Base-by-base conservation (phyloP, 371 early-diverging fungal species). In the Mucor plumbeus region DNA sequence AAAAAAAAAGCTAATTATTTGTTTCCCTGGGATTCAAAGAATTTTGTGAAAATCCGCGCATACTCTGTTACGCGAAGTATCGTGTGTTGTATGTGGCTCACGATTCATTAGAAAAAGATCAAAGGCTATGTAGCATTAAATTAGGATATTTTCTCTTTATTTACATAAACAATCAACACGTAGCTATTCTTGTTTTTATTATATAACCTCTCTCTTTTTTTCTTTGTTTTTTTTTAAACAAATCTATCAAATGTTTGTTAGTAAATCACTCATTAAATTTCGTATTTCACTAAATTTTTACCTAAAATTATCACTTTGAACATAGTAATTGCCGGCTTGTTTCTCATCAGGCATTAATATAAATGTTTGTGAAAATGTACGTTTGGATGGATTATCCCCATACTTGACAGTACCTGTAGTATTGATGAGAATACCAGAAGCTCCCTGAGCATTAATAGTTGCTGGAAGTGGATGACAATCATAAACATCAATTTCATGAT, bases 341-440 rank as follows among this genome's bases (percentile, higher is more conserved):
- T 77, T 75, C 61, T 79, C 77, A 44, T 87, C 86, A 7, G 90
- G 90, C 61, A 82, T 80, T 50, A 92, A 72, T n/a, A 90, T 82
- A 78, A 92, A 91, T 2, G 88, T 81, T 58, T 92, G 90, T 1
- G 85, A 81, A 69, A 92, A 92, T 5, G 76, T 73, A 26, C 85
- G 81, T 10, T 81, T 74, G 3, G 69, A 65, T 19, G 81, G 72
- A 54, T 85, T 85, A 38, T 88, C 84, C 43, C 80, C 85, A 61
- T 88, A 91, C 71, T 83, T 82, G 7, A 91, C 89, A 15, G 79
- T 74, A 21, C 91, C 91, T 10, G 82, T 69, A 34, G 86, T 82
- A 39, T 79, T 85, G 26, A 87, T 77, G 11, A 87, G 66, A 17
- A 88, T 85, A 38, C 86, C 83, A 58, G 75, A 78, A 19, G 71